Evolutionary conservation across 78 protist genomes (phyloP).

Genomic region (Protostelium mycophagum): DNA sequence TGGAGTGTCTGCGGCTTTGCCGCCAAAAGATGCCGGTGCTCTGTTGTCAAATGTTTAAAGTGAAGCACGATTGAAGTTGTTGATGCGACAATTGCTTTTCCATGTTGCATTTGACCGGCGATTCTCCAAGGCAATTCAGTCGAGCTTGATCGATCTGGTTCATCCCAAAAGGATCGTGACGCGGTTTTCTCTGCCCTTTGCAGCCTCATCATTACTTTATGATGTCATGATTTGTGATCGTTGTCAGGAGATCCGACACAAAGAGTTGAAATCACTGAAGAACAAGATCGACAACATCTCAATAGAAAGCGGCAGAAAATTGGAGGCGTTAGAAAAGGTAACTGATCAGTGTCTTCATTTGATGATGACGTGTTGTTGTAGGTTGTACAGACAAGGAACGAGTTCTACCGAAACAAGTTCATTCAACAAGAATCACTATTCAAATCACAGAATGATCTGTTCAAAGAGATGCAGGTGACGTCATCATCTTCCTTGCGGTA

Average conservation of each 20-base stretch:
- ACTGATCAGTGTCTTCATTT: background rate
- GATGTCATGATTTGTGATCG: background rate
- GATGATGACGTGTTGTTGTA: background rate
- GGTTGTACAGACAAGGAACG: background rate
- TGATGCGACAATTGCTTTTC: too few relatives aligned
- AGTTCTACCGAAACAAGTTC: background rate
- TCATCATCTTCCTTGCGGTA: too few relatives aligned
- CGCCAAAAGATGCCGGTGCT: too few relatives aligned
- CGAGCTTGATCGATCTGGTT: too few relatives aligned
- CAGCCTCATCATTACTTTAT: background rate
- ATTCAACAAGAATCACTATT: background rate
- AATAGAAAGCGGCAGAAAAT: background rate
- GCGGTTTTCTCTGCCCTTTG: too few relatives aligned
- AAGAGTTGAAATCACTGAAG: background rate
- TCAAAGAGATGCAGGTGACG: slow-evolving; percentile 1
- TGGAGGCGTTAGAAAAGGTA: background rate
- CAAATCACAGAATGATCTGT: background rate
- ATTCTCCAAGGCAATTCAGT: too few relatives aligned
- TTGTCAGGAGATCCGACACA: background rate
- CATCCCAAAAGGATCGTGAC: too few relatives aligned
- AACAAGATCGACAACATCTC: background rate
- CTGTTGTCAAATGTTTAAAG: too few relatives aligned
- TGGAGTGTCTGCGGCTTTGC: too few relatives aligned
- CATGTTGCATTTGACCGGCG: too few relatives aligned
- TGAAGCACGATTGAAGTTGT: too few relatives aligned